Base-by-base conservation (phyloP, 441 rosid genomes). In the Flueggea neowawraea region DNA sequence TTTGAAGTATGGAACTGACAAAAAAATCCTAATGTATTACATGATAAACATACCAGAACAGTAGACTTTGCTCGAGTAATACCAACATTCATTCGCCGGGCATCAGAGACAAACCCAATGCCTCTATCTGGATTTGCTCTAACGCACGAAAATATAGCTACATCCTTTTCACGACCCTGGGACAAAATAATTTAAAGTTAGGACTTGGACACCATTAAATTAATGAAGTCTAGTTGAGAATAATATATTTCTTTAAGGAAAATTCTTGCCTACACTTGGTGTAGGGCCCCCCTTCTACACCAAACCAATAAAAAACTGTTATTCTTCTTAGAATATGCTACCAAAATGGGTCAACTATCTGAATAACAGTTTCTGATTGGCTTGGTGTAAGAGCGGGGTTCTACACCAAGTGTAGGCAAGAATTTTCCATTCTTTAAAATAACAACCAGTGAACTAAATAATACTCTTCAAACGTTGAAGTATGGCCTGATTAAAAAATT, bases 81-180 rank as follows among this genome's bases (percentile, higher is more conserved):
- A 55, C 91, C 99, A 1, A 91, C 99, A 63, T 94, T 94, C 99
- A 94, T 94, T 60, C 97, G 84, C 67, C 92, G 78, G 68, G 75
- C 82, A 73, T 91, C 97, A 14, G 94, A 72, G 51, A 94, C 81
- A 67, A 91, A 94, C 10, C 99, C 97, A 16, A 94, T 94, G 54
- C 80, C 65, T 62, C 82, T 72, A 41, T 77, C 77, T 63, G 83
- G 72, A 28, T 74, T 88, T 70, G 97, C 89, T 75, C 97, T 87
- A 22, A 94, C 99, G 73, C 96, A 91, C 10, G 97, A 89, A 70
- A 94, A 91, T 49, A 94, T 91, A 13, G 88, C 96, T 17, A 94
- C 92, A 68, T 89, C 97, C 76, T 91, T 91, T 70, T 94, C 99
- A 71, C 96, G 82, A 44, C 99, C 99, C 99, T 94, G 78, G 57